Evolutionary conservation across 257 asterid species (phyloP).

Genomic region (Solanum piurae): DNA sequence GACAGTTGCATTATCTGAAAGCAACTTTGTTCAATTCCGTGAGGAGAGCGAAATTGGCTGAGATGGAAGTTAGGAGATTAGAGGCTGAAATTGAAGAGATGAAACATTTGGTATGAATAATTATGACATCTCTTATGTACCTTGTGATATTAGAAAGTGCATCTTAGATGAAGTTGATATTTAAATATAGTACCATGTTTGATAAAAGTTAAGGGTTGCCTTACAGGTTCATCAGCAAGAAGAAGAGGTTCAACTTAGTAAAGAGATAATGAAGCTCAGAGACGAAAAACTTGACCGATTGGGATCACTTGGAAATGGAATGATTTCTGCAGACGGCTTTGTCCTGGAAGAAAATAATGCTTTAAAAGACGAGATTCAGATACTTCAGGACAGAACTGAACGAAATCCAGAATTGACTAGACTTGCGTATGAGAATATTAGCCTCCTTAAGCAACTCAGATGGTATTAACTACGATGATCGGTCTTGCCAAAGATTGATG

Average conservation of each 20-base stretch:
- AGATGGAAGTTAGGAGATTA: conserved; percentile 37
- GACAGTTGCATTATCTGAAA: conserved; percentile 38
- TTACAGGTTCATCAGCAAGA: conserved; percentile 45
- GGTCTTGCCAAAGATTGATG: neutral
- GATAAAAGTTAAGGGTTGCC: neutral
- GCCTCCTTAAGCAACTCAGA: conserved; percentile 37
- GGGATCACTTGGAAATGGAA: conserved; percentile 40
- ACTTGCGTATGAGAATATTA: conserved; percentile 35
- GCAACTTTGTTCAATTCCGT: conserved; percentile 36
- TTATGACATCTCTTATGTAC: neutral
- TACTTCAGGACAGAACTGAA: conserved; percentile 32
- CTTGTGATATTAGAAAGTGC: neutral
- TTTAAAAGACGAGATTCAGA: conserved; percentile 40
- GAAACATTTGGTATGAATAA: conserved; percentile 31
- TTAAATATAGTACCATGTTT: neutral
- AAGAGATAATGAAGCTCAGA: conserved; percentile 42
- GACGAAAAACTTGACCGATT: conserved; percentile 45
- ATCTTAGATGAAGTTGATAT: neutral
- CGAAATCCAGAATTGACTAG: conserved; percentile 33
- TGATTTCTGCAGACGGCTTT: conserved; percentile 35
- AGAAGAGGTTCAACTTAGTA: conserved; percentile 40
- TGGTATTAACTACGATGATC: conserved; percentile 16
- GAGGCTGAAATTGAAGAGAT: conserved; percentile 43
- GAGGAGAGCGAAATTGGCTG: conserved; percentile 42
- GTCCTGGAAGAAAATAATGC: conserved; percentile 38